Evolutionary conservation across 106 monocot genomes (phyloP), one percentile per base, ranked within the genome.

Genomic region (Narthecium ossifragum): DNA sequence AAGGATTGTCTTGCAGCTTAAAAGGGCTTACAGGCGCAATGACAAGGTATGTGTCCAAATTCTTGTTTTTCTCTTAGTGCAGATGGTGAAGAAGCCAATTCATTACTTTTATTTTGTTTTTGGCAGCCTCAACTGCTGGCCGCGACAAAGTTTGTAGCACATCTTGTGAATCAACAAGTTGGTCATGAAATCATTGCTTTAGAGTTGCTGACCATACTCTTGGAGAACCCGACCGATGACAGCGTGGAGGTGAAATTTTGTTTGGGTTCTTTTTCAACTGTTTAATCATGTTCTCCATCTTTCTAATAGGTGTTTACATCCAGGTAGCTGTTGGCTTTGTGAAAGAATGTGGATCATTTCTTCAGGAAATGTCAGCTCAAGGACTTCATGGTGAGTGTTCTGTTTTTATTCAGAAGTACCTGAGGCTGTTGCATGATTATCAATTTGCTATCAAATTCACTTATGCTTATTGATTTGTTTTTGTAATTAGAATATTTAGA

Each of bases 291-390:
- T 30, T 15, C 36, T 58, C 2, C 10, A 32, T 58, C 10, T 27
- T 21, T 10, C 6, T 11, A 34, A 5, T 40, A 14, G 34, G 46
- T 59, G 3, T 59, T 22, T 4, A 28, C 41, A 12, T 63, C 31
- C 69, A 93, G 88, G 93, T 94, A 17, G 93, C 93, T 63, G 93
- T 94, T 41, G 93, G 93, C 14, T 94, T 94, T 78, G 78, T 90
- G 5, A 94, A 89, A 69, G 93, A 94, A 65, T 86, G 85, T 53
- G 93, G 93, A 10, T 82, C 89, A n/a, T 62, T 94, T 55, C 88
- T 94, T 41, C 93, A 94, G 64, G 89, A 94, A 51, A 39, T 94
- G 18, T 80, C 83, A 34, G 85, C 93, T 26, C 82, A 67, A 38
- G 93, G 89, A 17, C 80, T 94, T 26, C 85, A 90, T 71, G 93